phyloP scores from a whole-genome alignment of 331 rosid species.

The Cucumis variabilis region DNA sequence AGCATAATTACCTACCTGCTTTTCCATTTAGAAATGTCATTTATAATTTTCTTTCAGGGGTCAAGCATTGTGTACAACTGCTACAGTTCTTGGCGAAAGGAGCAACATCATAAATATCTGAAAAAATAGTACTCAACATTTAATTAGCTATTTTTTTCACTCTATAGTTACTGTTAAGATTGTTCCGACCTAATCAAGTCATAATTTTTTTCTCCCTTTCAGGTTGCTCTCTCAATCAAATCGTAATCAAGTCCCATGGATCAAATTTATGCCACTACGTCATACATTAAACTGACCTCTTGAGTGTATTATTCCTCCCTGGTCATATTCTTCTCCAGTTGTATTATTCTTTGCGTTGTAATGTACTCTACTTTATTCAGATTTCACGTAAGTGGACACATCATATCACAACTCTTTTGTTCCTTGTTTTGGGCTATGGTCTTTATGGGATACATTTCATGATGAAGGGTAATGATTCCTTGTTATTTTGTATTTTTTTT shows the following conservation, averaged over 20 bases:
- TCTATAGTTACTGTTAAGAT: background rate
- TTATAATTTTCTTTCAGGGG: conserved; percentile 61
- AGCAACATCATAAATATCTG: conserved; percentile 97
- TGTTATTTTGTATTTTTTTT: conserved; percentile 12
- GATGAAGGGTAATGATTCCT: conserved; percentile 67
- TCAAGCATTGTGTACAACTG: conserved; percentile 90
- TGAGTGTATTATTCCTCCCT: background rate
- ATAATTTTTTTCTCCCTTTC: conserved; percentile 30
- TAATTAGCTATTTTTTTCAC: background rate
- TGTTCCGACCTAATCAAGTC: background rate
- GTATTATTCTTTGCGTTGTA: background rate
- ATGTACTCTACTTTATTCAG: conserved; percentile 51
- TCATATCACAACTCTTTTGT: conserved; percentile 84
- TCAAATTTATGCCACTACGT: background rate
- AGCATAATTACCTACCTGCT: background rate
- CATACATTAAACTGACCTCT: background rate
- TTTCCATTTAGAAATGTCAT: conserved; percentile 22
- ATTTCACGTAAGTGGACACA: conserved; percentile 86
- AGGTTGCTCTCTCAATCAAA: conserved; percentile 90
- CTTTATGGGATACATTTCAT: conserved; percentile 83
- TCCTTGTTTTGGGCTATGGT: conserved; percentile 91
- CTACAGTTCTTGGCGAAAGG: conserved; percentile 95
- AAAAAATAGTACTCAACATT: conserved; percentile 62
- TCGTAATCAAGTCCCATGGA: too few relatives aligned
- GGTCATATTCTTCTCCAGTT: background rate